A percentile compares a stretch with the other conserved stretches of the same genome.
Conservation (phyloP, 108 stramenopile genomes). For the Nannochloropsis gaditana region DNA sequence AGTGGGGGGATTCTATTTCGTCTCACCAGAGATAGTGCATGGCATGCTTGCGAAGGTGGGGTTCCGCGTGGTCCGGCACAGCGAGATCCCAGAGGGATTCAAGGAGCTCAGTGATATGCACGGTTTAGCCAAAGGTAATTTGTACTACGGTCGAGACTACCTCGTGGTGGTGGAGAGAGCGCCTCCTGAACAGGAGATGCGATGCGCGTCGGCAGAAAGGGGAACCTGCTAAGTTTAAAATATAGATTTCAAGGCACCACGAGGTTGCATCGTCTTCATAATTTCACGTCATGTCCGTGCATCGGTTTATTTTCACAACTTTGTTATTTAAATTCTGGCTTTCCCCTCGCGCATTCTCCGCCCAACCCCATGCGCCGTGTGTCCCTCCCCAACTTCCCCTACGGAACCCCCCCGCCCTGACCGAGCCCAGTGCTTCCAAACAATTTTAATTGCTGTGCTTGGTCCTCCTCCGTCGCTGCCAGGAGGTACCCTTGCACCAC, state of each 20-base stretch:
- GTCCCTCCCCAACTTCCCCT: not conserved
- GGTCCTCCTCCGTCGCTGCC: conserved; percentile 5
- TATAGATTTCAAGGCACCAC: too few species aligned
- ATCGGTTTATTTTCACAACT: not conserved
- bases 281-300: too few species aligned
- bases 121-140: conserved; percentile 30
- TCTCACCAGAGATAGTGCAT: conserved; percentile 40
- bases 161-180: conserved; percentile 32
- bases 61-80: conserved; percentile 18
- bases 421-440: not conserved
- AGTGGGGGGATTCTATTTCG: conserved; percentile 44
- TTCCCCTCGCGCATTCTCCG: not conserved
- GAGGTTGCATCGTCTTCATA: not conserved
- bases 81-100: conserved; percentile 23
- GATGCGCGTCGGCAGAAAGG: too few species aligned
- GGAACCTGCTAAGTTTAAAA: too few species aligned
- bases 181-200: too few species aligned
- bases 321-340: not conserved
- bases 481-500: not conserved
- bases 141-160: conserved; percentile 23
- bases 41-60: conserved; percentile 30
- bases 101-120: conserved; percentile 43
- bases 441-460: not conserved
- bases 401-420: not conserved
- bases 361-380: not conserved